Evolutionary conservation across 2,329 filamentous ascomycete genomes (phyloP), one percentile per base, ranked within the genome.

Genomic region (Thelonectria olida): DNA sequence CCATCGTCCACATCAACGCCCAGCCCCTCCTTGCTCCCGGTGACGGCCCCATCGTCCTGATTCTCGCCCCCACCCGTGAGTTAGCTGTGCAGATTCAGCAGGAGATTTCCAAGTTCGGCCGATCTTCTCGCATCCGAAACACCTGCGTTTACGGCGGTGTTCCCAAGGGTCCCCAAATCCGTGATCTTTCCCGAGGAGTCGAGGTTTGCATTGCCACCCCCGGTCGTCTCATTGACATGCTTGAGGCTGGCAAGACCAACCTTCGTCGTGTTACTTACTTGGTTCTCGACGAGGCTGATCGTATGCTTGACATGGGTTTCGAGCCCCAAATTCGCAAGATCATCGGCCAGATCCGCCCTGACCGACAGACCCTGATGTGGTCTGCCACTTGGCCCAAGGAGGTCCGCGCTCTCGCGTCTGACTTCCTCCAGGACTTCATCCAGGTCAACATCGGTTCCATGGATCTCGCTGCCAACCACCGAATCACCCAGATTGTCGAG

Each of bases 301-400:
- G 96, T 76, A 99, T 99, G 96, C 86, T 99, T 78, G 96, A 99
- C 83, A 99, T 99, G 96, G 96, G 96, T 88, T 98, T 99, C 82
- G 96, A 99, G 83, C 96, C 96, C 69, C 96, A 98, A 80, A 98
- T 99, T 74, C 93, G 96, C 84, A 98, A 98, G 85, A 98, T 99
- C 69, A 94, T 99, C 71, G 87, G 91, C 66, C 96, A 99, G 83
- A 98, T 98, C 80, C 93, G 96, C 72, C 96, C 96, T 54, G 96
- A 99, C 78, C 91, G 96, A 86, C 96, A 99, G 81, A 99, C 96
- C 65, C 96, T 96, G 85, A 97, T 99, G 93, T 99, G 95, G 93
- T 99, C 96, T 63, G 96, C 96, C 72, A 99, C 96, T 7, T 99
- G 96, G 94, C 96, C 96, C 74, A 97, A 97, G 87, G 95, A 98